These are phyloP conservation scores for Parathielavia hyrcaniae DNA, from an alignment of 495 filamentous ascomycete genomes.

Conservation along the genomic window DNA sequence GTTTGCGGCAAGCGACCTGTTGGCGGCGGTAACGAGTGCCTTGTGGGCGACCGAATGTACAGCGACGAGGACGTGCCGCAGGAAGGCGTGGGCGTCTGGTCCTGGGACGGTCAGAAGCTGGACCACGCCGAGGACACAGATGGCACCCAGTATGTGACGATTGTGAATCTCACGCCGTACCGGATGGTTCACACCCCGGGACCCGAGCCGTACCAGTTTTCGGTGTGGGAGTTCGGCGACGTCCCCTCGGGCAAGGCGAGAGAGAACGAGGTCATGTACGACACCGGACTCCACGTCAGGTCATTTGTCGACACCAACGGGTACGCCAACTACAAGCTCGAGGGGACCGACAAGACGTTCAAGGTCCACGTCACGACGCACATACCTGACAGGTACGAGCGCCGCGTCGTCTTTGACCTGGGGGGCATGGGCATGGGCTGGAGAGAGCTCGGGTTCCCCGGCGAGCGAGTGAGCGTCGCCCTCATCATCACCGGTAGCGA, in stretches of 20 bases:
- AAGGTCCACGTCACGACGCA: slow-evolving; percentile 2
- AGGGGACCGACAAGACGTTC: slow-evolving; percentile 8
- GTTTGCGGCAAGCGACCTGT: no score
- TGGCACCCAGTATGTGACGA: neutral
- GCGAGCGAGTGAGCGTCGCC: neutral
- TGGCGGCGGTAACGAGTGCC: no score
- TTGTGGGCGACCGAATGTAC: no score
- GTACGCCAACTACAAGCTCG: slow-evolving; percentile 3
- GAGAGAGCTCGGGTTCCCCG: neutral
- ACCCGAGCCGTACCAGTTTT: neutral
- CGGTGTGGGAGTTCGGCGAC: slow-evolving; percentile 1
- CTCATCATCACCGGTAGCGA: slow-evolving; percentile 16
- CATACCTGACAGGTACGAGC: neutral
- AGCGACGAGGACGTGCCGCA: no score
- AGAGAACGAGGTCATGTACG: neutral
- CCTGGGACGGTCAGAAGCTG: neutral
- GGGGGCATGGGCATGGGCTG: slow-evolving; percentile 1
- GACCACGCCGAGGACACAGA: neutral
- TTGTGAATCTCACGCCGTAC: slow-evolving; percentile 8
- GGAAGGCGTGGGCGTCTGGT: no score
- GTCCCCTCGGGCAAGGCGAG: slow-evolving; percentile 4
- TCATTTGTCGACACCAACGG: slow-evolving; percentile 8
- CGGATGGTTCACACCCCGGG: neutral
- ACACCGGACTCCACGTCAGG: neutral
- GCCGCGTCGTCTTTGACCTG: slow-evolving; percentile 1